Conservation (phyloP, 768 basidiomycete species). For the Mycena rebaudengoi region DNA sequence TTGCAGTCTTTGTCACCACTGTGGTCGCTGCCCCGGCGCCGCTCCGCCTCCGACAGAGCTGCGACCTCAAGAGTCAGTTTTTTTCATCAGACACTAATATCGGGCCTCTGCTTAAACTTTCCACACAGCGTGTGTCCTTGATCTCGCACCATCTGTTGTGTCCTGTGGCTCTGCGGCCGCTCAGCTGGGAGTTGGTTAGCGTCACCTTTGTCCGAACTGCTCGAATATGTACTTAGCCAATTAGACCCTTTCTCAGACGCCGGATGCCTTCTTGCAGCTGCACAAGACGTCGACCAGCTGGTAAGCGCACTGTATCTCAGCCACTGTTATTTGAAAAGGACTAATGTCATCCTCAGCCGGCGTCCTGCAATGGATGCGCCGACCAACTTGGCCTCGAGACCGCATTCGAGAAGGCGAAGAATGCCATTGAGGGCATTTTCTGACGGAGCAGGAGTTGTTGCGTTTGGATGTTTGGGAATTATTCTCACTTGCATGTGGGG, state of each 20-base stretch:
- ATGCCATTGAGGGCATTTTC: conserved; percentile 5
- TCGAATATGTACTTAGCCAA: not conserved
- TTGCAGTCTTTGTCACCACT: not conserved
- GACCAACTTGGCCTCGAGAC: not conserved
- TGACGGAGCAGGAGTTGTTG: no score
- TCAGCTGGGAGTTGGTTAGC: not conserved
- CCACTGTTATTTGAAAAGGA: not conserved
- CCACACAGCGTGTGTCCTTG: conserved; percentile 5
- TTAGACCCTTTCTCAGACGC: conserved; percentile 3
- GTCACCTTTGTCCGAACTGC: not conserved
- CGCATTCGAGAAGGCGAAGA: not conserved
- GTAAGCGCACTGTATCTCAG: not conserved
- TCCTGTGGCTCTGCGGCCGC: not conserved
- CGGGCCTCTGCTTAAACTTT: no score
- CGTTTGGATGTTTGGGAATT: not conserved
- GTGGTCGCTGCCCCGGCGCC: not conserved
- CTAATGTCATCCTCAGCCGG: not conserved
- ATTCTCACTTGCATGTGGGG: conserved; percentile 1
- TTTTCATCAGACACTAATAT: not conserved
- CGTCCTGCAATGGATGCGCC: conserved; percentile 8
- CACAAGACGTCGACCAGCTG: not conserved
- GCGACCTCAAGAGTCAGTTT: not conserved
- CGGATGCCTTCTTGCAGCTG: not conserved
- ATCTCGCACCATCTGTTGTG: not conserved
- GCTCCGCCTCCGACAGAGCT: not conserved